Evolutionary conservation across 176 grass and related monocot genomes (phyloP).

Genomic region (Chloris gayana): DNA sequence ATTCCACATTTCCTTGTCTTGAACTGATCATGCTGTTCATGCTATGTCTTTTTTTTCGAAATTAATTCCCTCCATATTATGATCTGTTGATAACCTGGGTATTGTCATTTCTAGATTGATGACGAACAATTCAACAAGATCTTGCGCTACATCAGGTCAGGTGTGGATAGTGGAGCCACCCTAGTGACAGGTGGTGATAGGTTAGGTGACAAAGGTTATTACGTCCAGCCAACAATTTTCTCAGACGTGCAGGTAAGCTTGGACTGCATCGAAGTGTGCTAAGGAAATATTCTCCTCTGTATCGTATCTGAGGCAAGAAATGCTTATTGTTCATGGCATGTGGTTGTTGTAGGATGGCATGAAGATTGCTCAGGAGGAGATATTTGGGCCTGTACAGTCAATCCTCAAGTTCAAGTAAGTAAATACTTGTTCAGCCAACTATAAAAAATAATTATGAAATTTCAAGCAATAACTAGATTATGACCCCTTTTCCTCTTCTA

Average conservation of each 20-base stretch:
- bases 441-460: not conserved
- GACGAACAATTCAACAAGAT: slow-evolving; percentile 87
- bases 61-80: not conserved
- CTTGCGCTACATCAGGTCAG: slow-evolving; percentile 70
- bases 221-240: slow-evolving; percentile 94
- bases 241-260: slow-evolving; percentile 79
- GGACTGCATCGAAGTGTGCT: not conserved
- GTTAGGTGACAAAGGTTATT: slow-evolving; percentile 80
- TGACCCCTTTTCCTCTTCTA: not conserved
- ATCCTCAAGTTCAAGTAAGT: slow-evolving; percentile 80
- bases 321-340: not conserved
- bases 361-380: slow-evolving; percentile 78
- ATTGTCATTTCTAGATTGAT: slow-evolving; percentile 60
- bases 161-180: slow-evolving; percentile 67
- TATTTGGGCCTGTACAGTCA: slow-evolving; percentile 70
- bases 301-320: not conserved
- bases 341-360: slow-evolving; percentile 54
- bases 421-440: not conserved
- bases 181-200: slow-evolving; percentile 76
- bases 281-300: not conserved
- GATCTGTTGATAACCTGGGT: not conserved
- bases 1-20: not conserved
- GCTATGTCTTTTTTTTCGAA: too few relatives aligned
- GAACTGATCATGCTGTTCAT: not conserved
- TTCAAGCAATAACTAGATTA: not conserved